Conservation (phyloP, 202 grass and related monocot species). For the Bolboschoenoplectus hybrid region DNA sequence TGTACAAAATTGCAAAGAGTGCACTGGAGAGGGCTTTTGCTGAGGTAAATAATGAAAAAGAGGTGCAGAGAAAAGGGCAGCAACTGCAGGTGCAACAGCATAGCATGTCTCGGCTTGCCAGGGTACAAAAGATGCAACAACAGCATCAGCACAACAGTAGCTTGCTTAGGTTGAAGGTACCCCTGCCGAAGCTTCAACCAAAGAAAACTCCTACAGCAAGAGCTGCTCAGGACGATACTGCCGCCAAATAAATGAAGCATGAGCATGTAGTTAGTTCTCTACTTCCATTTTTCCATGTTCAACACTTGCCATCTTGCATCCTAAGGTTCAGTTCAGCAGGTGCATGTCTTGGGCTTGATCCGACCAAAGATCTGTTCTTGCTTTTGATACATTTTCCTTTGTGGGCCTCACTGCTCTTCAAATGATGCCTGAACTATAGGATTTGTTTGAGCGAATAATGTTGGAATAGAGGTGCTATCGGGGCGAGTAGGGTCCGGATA, state of each 20-base stretch:
- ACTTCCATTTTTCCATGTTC: neutral
- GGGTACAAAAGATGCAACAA: constrained; percentile 52
- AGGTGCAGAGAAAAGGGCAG: constrained; percentile 47
- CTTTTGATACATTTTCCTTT: neutral
- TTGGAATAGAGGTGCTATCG: neutral
- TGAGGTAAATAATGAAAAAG: constrained; percentile 52
- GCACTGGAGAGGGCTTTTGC: constrained; percentile 53
- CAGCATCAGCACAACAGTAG: constrained; percentile 15
- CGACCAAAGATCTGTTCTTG: neutral
- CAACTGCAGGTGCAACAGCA: constrained; percentile 44
- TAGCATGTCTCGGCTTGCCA: constrained; percentile 37
- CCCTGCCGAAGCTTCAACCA: constrained; percentile 46
- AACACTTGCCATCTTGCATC: neutral
- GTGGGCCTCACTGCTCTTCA: neutral
- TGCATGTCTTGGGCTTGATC: neutral
- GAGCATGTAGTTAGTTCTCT: neutral
- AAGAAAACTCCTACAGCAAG: constrained; percentile 46
- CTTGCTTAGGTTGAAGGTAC: constrained; percentile 39
- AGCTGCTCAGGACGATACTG: constrained; percentile 35
- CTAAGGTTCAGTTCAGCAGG: neutral
- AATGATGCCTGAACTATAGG: neutral
- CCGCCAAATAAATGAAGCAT: neutral
- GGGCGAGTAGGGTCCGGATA: too few relatives aligned
- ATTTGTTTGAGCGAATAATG: neutral
- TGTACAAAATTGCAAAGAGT: constrained; percentile 60